phyloP scores from a whole-genome alignment of 2,329 filamentous ascomycete species.

The Claviceps spartinae region DNA sequence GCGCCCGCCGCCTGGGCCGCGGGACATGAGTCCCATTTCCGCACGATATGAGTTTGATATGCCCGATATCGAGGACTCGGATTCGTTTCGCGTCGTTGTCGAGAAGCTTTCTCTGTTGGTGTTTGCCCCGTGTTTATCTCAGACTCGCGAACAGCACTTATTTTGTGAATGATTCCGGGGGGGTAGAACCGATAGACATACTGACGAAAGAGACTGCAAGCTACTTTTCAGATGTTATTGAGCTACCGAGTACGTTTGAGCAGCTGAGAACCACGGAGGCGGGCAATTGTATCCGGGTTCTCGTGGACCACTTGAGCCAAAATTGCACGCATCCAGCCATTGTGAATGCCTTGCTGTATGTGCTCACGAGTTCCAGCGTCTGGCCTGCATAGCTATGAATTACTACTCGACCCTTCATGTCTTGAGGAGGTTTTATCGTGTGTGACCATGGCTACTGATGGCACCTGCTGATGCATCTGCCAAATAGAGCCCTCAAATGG shows the following conservation, averaged over 20 bases:
- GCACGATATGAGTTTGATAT: constrained; percentile 25
- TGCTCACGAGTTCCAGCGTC: constrained; percentile 9
- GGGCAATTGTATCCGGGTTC: constrained; percentile 39
- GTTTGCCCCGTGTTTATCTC: not conserved
- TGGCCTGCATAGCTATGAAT: not conserved
- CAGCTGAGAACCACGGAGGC: constrained; percentile 55
- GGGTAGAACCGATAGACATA: not conserved
- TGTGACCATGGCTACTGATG: not conserved
- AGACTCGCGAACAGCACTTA: too few relatives aligned
- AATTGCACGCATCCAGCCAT: constrained; percentile 55
- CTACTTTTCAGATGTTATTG: constrained; percentile 49
- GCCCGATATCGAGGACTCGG: constrained; percentile 43
- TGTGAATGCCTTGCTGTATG: constrained; percentile 61
- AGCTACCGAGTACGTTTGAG: constrained; percentile 57
- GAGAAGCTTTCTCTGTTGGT: constrained; percentile 52
- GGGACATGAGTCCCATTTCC: constrained; percentile 23
- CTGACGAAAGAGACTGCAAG: constrained; percentile 22
- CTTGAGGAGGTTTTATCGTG: not conserved
- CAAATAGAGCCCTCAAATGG: constrained; percentile 53
- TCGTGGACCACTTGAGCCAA: constrained; percentile 51
- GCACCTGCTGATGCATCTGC: not conserved
- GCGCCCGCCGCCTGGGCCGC: constrained; percentile 16
- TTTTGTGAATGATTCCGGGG: too few relatives aligned
- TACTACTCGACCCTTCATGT: not conserved
- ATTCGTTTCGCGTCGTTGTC: constrained; percentile 50